Percentiles rank a stretch among this genome's conserved stretches.
Conservation (phyloP, 2,329 filamentous ascomycete species). For the Fusarium mangiferae region DNA sequence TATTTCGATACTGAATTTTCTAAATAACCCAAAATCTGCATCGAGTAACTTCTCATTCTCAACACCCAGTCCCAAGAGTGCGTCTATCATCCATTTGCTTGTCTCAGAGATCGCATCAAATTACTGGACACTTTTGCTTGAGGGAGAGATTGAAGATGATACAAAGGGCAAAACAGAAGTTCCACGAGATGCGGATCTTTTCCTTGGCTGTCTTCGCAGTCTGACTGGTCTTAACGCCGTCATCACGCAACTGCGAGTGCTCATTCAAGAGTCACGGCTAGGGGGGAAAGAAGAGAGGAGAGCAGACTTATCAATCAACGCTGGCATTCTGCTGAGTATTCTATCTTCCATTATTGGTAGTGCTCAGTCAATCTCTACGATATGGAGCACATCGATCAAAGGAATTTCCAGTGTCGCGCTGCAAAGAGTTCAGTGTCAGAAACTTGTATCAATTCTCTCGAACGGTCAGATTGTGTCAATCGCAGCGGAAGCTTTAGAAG, state of each 20-base stretch:
- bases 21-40: conserved; percentile 49
- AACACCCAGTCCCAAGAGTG: conserved; percentile 70
- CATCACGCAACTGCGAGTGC: conserved; percentile 72
- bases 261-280: conserved; percentile 63
- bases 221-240: conserved; percentile 83
- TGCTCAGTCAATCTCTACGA: conserved; percentile 47
- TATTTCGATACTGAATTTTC: conserved; percentile 61
- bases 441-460: conserved; percentile 57
- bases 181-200: conserved; percentile 55
- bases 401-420: conserved; percentile 37
- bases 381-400: conserved; percentile 53
- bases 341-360: conserved; percentile 55
- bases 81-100: conserved; percentile 80
- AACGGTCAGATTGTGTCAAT: conserved; percentile 62
- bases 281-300: conserved; percentile 52
- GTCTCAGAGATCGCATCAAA: conserved; percentile 81
- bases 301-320: conserved; percentile 56
- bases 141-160: conserved; percentile 48
- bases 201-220: conserved; percentile 76
- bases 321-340: conserved; percentile 57
- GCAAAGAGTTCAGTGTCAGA: conserved; percentile 48
- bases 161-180: conserved; percentile 7
- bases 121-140: conserved; percentile 77
- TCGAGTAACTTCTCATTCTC: conserved; percentile 42
- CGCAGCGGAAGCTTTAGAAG: conserved; percentile 65